Percentiles rank a stretch among this genome's conserved stretches.
phyloP scores from a whole-genome alignment of 148 eudicot species.

The Nyssa sinensis region DNA sequence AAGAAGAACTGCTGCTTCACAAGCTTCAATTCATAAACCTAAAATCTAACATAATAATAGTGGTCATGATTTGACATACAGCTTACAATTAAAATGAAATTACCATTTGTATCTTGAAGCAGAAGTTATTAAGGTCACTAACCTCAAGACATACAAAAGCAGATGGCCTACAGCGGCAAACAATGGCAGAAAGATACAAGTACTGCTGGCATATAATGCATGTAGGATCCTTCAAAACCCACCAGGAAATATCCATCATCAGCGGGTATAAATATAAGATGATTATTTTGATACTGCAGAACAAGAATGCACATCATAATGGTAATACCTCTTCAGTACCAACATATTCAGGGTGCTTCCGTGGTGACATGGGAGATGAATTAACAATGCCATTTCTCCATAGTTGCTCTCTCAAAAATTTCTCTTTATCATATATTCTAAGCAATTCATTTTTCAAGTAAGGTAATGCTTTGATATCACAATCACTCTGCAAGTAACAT shows the following conservation, averaged over 20 bases:
- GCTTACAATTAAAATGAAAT: background rate
- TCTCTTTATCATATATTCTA: constrained; percentile 74
- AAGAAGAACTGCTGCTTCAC: too few relatives aligned
- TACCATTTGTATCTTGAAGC: background rate
- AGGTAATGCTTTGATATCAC: constrained; percentile 59
- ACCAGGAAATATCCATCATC: constrained; percentile 22
- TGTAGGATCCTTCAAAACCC: constrained; percentile 68
- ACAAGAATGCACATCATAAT: constrained; percentile 1
- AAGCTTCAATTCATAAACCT: background rate
- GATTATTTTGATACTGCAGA: constrained; percentile 11
- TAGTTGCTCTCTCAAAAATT: constrained; percentile 75
- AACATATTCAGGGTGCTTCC: constrained; percentile 72
- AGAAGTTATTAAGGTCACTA: constrained; percentile 14
- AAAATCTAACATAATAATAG: background rate
- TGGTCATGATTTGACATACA: background rate
- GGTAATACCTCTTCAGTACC: constrained; percentile 90
- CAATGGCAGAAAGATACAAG: constrained; percentile 91
- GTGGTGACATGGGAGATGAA: constrained; percentile 73
- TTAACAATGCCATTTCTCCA: constrained; percentile 86
- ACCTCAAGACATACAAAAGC: constrained; percentile 94
- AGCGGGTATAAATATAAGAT: background rate
- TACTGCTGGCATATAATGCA: constrained; percentile 94
- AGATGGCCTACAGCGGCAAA: constrained; percentile 82
- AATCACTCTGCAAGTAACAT: constrained; percentile 59
- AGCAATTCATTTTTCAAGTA: constrained; percentile 72